Conservation (phyloP, 306 rosid genomes). For the Cyclanthera cordifolia region DNA sequence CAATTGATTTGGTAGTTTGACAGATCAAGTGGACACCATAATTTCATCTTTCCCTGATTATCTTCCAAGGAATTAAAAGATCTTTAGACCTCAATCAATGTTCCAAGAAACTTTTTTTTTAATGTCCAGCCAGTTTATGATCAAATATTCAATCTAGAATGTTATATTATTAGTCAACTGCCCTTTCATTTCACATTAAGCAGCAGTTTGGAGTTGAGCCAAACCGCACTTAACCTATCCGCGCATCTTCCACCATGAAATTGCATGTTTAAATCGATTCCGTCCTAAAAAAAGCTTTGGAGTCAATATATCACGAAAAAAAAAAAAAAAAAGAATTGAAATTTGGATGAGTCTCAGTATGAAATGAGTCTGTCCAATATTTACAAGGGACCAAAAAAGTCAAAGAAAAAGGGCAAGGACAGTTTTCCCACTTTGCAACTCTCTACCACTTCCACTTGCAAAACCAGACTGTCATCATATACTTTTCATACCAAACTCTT, state of each 20-base stretch:
- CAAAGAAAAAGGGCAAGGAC: neutral
- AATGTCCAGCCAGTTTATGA: no score
- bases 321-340: neutral
- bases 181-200: no score
- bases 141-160: no score
- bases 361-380: neutral
- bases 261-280: no score
- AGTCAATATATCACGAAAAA: neutral
- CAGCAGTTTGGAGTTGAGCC: no score
- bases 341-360: neutral
- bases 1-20: neutral
- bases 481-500: neutral
- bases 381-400: neutral
- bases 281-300: neutral
- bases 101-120: neutral
- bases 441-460: neutral
- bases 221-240: no score
- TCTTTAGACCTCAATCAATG: neutral
- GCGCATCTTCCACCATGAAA: no score
- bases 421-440: slow-evolving; percentile 1
- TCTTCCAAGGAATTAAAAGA: neutral
- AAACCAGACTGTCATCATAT: neutral
- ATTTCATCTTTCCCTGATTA: neutral
- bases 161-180: no score
- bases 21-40: neutral